phyloP scores from a whole-genome alignment of 495 filamentous ascomycete genomes.

The Neurospora intermedia region DNA sequence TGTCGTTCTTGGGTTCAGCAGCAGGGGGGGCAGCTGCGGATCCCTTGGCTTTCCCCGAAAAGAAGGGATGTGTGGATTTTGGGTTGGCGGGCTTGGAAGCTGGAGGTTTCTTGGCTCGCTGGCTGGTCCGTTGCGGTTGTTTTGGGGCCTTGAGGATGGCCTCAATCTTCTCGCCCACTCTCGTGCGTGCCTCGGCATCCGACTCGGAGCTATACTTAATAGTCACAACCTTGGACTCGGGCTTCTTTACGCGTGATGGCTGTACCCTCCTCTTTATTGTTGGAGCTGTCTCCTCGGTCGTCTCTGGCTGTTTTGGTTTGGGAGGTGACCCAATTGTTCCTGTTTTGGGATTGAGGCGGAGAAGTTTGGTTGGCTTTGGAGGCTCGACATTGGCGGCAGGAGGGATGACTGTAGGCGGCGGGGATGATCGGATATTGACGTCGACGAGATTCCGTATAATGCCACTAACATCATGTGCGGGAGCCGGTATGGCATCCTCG shows the following conservation, averaged over 20 bases:
- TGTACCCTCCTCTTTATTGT: constrained; percentile 1
- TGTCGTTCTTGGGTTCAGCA: constrained; percentile 12
- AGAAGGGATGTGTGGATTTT: constrained; percentile 77
- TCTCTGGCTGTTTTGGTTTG: constrained; percentile 14
- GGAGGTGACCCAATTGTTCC: constrained; percentile 48
- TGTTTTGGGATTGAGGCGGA: constrained; percentile 38
- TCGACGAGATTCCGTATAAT: neutral
- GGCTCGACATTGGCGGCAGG: neutral
- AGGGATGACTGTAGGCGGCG: neutral
- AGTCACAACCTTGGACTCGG: constrained; percentile 15
- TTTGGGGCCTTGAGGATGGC: constrained; percentile 16
- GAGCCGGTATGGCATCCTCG: neutral
- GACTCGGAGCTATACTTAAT: constrained; percentile 26
- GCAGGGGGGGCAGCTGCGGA: constrained; percentile 1
- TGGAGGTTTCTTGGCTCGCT: constrained; percentile 6
- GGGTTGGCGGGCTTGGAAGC: constrained; percentile 13
- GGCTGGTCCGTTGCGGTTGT: constrained; percentile 10
- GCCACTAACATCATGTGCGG: neutral
- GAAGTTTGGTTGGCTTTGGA: constrained; percentile 32
- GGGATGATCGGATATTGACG: neutral
- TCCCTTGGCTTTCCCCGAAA: constrained; percentile 38
- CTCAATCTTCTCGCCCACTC: constrained; percentile 25
- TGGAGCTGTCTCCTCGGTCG: neutral
- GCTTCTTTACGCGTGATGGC: constrained; percentile 4
- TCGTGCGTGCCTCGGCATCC: constrained; percentile 14